phyloP scores from a whole-genome alignment of 768 basidiomycete genomes.

The Collybiopsis confluens region DNA sequence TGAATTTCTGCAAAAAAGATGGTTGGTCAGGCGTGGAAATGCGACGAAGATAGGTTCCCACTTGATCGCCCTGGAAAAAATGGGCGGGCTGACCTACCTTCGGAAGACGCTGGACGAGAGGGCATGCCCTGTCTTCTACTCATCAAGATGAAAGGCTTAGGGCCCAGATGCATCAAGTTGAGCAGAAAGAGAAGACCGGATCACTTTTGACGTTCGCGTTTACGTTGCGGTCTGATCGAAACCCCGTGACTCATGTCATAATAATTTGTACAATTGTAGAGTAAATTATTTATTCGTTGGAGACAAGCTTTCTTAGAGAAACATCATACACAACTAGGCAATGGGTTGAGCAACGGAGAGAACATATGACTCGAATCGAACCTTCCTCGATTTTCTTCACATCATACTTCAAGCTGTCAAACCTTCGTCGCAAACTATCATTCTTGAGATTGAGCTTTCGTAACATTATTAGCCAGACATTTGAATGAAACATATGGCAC shows the following conservation, averaged over 20 bases:
- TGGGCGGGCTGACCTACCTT: constrained; percentile 50
- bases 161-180: constrained; percentile 7
- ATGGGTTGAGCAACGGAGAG: constrained; percentile 5
- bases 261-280: background rate
- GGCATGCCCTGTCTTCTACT: constrained; percentile 61
- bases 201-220: constrained; percentile 3
- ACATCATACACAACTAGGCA: constrained; percentile 78
- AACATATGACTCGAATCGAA: constrained; percentile 19
- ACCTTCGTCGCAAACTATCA: constrained; percentile 67
- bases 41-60: constrained; percentile 14
- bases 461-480: background rate
- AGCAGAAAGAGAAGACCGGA: constrained; percentile 4
- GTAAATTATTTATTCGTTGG: constrained; percentile 7
- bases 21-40: constrained; percentile 4
- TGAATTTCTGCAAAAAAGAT: constrained; percentile 54
- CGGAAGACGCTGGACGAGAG: constrained; percentile 65
- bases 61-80: constrained; percentile 13
- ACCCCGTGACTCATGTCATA: no score
- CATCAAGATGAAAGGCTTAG: constrained; percentile 32
- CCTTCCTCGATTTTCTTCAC: constrained; percentile 90
- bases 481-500: background rate
- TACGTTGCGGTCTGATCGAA: constrained; percentile 8
- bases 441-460: constrained; percentile 77
- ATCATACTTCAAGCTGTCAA: constrained; percentile 82
- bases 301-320: constrained; percentile 61